These are phyloP conservation scores for Cymbopogon citratus DNA, from an alignment of 176 grass and related monocot species.

Conservation along the genomic window DNA sequence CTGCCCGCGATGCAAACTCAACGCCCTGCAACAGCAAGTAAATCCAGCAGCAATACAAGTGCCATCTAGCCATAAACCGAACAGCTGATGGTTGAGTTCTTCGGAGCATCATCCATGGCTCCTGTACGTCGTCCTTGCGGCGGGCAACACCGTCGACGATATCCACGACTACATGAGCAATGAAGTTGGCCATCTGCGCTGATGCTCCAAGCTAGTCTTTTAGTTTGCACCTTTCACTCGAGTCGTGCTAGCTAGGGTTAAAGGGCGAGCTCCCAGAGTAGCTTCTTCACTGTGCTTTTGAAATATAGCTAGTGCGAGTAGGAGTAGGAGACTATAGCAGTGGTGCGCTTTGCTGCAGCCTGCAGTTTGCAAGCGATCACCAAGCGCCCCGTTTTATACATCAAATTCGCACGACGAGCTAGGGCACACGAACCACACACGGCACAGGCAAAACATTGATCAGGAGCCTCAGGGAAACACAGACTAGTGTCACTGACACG, in stretches of 20 bases:
- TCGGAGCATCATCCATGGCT: background rate
- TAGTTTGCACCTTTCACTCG: background rate
- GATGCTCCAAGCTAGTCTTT: no score
- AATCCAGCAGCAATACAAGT: background rate
- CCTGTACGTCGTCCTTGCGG: background rate
- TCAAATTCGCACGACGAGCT: background rate
- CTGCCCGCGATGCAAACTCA: background rate
- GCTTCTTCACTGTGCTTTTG: background rate
- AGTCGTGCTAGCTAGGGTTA: background rate
- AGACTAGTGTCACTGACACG: no score
- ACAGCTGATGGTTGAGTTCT: background rate
- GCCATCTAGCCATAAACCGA: background rate
- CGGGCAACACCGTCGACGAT: background rate
- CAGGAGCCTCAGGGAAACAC: no score
- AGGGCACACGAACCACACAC: background rate
- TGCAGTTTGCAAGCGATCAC: background rate
- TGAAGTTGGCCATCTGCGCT: constrained; percentile 21
- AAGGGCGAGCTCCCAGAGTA: background rate
- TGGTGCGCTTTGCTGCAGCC: background rate
- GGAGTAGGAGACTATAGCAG: background rate
- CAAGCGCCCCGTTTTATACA: constrained; percentile 1
- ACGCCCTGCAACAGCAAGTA: background rate
- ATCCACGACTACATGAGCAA: constrained; percentile 23
- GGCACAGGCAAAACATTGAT: background rate
- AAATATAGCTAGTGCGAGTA: background rate